Evolutionary conservation across 2,329 filamentous ascomycete species (phyloP).

Genomic region (Diaporthe sp.): DNA sequence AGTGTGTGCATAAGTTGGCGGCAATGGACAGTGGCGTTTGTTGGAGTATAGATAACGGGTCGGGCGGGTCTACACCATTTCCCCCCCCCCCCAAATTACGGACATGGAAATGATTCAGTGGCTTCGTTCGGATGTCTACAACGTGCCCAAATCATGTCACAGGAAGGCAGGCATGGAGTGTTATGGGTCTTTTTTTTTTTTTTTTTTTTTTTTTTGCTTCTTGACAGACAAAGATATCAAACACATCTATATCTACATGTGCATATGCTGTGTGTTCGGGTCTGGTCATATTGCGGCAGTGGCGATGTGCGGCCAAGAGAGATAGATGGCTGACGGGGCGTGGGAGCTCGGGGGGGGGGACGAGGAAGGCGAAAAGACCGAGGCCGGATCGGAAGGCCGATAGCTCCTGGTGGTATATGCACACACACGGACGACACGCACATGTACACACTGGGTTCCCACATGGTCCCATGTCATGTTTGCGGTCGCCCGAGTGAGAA

Average conservation of each 20-base stretch:
- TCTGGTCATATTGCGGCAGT: not conserved
- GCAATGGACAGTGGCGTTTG: conserved; percentile 4
- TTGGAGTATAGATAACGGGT: not conserved
- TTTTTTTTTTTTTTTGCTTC: not conserved
- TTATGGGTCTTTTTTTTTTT: not conserved
- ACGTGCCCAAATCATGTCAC: not conserved
- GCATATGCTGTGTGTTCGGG: not conserved
- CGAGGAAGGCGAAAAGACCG: conserved; percentile 2
- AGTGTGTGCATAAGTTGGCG: not conserved
- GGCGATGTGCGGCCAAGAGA: not conserved
- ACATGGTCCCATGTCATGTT: not conserved
- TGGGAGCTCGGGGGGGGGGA: no score
- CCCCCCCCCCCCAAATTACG: no score
- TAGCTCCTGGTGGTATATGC: not conserved
- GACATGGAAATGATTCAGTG: not conserved
- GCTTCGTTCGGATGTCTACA: not conserved
- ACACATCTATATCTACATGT: not conserved
- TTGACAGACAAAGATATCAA: not conserved
- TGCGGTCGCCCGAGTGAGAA: conserved; percentile 3
- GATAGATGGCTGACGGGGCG: no score
- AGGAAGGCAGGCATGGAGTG: not conserved
- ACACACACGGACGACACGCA: not conserved
- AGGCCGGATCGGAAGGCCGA: conserved; percentile 16
- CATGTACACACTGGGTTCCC: no score
- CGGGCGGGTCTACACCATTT: not conserved